Percentiles rank a stretch among this genome's conserved stretches.
Conservation (phyloP, 1,139 yeast genomes). For the Suhomyces choctaworum region DNA sequence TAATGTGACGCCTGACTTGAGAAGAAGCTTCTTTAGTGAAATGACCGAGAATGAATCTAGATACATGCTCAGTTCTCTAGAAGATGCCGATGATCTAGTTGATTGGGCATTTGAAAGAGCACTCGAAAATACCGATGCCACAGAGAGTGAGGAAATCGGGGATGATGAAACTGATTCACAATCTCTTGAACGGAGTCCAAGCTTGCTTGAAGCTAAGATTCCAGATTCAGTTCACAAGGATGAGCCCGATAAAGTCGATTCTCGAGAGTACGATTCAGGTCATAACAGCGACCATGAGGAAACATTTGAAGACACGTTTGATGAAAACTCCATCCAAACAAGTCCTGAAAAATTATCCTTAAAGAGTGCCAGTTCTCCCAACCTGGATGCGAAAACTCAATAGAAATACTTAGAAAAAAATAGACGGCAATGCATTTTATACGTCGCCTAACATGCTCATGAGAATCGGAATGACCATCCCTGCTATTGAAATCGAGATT, state of each 20-base stretch:
- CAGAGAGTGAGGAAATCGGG: not conserved
- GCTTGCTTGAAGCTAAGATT: not conserved
- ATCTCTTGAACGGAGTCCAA: conserved; percentile 1
- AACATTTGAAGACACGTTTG: too few relatives aligned
- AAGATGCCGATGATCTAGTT: conserved; percentile 15
- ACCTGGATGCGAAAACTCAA: too few relatives aligned
- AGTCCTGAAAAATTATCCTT: conserved; percentile 5
- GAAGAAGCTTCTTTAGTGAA: conserved; percentile 4
- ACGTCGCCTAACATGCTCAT: conserved; percentile 17
- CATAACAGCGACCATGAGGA: too few relatives aligned
- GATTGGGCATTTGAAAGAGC: conserved; percentile 13
- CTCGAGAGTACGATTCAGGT: too few relatives aligned
- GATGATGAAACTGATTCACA: conserved; percentile 1
- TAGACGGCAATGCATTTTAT: too few relatives aligned
- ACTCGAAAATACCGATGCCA: conserved; percentile 12
- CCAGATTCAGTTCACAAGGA: too few relatives aligned
- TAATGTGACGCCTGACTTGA: conserved; percentile 5
- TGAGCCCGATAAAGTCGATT: too few relatives aligned
- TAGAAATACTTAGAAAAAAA: too few relatives aligned
- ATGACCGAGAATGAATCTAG: not conserved
- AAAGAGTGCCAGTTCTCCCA: conserved; percentile 2
- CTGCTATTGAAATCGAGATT: conserved; percentile 18
- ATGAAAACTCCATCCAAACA: conserved; percentile 5
- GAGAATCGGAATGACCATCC: conserved; percentile 23
- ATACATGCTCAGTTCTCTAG: conserved; percentile 14